Conservation (phyloP, 257 asterid genomes). For the Paulownia fortunei region DNA sequence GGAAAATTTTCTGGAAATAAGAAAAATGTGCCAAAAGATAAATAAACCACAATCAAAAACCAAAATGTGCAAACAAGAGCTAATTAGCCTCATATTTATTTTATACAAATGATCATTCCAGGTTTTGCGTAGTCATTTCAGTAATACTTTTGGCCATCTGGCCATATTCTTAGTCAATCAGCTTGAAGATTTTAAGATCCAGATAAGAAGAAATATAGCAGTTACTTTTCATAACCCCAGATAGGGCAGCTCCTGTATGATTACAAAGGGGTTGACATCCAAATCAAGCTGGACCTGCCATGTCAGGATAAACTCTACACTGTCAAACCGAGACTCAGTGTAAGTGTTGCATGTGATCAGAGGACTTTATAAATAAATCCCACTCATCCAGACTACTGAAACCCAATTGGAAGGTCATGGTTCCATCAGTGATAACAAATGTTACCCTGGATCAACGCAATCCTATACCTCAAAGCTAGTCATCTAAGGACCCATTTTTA, state of each 20-base stretch:
- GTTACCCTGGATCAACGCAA: background rate
- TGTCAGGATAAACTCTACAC: background rate
- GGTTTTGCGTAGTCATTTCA: background rate
- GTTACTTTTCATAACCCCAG: background rate
- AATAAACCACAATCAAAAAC: background rate
- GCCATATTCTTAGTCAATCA: background rate
- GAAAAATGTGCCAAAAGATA: background rate
- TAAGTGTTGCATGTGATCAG: background rate
- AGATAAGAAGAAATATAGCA: background rate
- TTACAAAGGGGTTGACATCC: background rate
- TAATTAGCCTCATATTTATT: background rate
- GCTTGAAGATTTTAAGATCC: background rate
- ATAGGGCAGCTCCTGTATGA: background rate
- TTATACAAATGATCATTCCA: background rate
- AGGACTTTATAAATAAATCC: background rate
- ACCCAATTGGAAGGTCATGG: background rate
- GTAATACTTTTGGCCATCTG: background rate
- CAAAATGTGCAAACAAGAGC: slow-evolving; percentile 5
- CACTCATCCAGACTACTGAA: background rate
- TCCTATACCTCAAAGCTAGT: background rate
- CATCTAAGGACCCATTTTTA: background rate
- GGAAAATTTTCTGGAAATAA: background rate
- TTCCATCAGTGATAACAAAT: background rate
- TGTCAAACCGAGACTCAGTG: background rate
- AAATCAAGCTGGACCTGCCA: background rate